Conservation (phyloP, 169 alveolate genomes). For the Eimeria maxima region DNA sequence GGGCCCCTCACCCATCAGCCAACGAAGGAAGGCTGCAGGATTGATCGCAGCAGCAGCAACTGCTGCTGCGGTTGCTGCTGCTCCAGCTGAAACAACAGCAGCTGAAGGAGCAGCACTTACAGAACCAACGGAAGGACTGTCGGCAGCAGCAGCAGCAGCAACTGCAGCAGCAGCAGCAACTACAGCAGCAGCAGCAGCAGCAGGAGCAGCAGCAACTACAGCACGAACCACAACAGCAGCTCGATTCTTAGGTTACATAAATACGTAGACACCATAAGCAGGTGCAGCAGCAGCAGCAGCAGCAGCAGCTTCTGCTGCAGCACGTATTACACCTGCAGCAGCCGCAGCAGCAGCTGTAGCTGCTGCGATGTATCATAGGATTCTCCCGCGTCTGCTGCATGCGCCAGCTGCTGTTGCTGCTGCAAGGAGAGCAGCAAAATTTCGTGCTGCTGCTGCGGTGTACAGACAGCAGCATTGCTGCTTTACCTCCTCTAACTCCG, state of each 20-base stretch:
- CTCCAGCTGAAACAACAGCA: not conserved
- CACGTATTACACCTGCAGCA: not conserved
- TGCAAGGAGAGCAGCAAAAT: not conserved
- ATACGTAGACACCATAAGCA: not conserved
- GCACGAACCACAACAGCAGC: not conserved
- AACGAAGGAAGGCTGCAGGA: not conserved
- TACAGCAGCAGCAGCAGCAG: not conserved
- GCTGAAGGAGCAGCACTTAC: not conserved
- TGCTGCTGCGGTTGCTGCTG: slow-evolving; percentile 49
- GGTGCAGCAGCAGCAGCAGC: not conserved
- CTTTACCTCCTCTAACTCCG: not conserved
- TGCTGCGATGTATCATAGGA: not conserved
- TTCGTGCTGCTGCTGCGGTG: not conserved
- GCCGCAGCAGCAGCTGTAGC: slow-evolving; percentile 41
- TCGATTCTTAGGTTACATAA: not conserved
- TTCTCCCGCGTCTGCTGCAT: slow-evolving; percentile 2
- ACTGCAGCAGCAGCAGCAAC: too few species aligned
- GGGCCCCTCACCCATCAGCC: not conserved
- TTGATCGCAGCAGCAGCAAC: not conserved
- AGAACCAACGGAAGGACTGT: not conserved
- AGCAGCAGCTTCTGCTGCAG: not conserved
- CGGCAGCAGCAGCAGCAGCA: slow-evolving; percentile 42
- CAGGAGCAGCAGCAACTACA: not conserved
- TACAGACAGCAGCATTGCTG: slow-evolving; percentile 32
- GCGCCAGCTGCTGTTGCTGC: slow-evolving; percentile 3